phyloP scores from a whole-genome alignment of 2,329 filamentous ascomycete genomes.

The Coniochaeta sp. region DNA sequence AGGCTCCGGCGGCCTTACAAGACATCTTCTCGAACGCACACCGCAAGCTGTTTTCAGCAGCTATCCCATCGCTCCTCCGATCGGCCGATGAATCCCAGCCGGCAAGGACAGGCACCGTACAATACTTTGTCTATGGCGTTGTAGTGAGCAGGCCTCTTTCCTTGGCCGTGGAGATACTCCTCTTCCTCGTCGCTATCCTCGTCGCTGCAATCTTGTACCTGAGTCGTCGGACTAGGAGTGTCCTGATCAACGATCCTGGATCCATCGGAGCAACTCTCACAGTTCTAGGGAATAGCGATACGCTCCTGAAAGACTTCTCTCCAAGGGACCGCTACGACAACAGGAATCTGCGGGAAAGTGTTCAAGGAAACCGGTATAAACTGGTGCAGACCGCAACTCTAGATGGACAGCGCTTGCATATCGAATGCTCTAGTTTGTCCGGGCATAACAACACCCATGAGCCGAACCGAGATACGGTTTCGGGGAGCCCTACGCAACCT shows the following conservation, averaged over 20 bases:
- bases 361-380: background rate
- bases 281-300: slow-evolving; percentile 8
- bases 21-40: slow-evolving; percentile 18
- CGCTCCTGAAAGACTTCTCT: slow-evolving; percentile 6
- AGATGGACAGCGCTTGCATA: background rate
- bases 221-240: slow-evolving; percentile 9
- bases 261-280: slow-evolving; percentile 18
- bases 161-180: slow-evolving; percentile 18
- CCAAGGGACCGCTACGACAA: slow-evolving; percentile 7
- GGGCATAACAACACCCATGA: background rate
- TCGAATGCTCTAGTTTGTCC: slow-evolving; percentile 4
- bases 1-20: slow-evolving; percentile 1
- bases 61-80: slow-evolving; percentile 4
- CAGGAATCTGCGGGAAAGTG: background rate
- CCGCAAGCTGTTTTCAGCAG: slow-evolving; percentile 22
- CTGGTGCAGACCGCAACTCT: background rate
- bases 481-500: background rate
- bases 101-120: slow-evolving; percentile 10
- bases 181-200: slow-evolving; percentile 16
- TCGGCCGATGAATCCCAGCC: slow-evolving; percentile 7
- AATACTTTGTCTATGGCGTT: slow-evolving; percentile 18
- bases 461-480: background rate
- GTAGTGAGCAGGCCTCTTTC: slow-evolving; percentile 25
- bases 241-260: slow-evolving; percentile 18
- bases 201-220: slow-evolving; percentile 12